Evolutionary conservation across 106 monocot genomes (phyloP), one percentile per base, ranked within the genome.

Genomic region (Allium sativum): DNA sequence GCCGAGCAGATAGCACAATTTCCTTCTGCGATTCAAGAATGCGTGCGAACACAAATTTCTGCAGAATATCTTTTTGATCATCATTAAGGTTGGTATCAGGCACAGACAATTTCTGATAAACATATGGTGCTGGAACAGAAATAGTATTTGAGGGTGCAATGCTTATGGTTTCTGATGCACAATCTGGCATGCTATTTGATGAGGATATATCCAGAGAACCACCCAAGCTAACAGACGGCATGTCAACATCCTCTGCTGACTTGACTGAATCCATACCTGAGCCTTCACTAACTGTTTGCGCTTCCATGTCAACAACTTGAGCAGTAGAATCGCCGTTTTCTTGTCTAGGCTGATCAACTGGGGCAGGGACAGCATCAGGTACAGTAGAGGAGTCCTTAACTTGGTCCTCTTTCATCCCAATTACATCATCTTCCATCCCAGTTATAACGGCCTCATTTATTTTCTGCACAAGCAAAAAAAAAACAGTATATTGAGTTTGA

Each of bases 51-150:
- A 90, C 81, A 18, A 55, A 65, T 68, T 84, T 96, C 45, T 91
- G 95, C 16, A 96, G 62, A 9, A 77, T 45, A 68, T 96, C 90
- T 56, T 96, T 96, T 54, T 79, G 87, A 56, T 91, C 87, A 74
- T 96, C 87, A 45, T 72, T 78, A 12, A 96, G 70, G 18, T 79
- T 67, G 50, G 81, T 52, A 72, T 73, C 71, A 56, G 53, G 66
- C 44, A 81, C 65, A 15, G 56, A 56, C 81, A 96, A 82, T 79
- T 87, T 96, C 52, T 90, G 84, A 66, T 87, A 82, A 18, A 69
- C 15, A 79, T 61, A 61, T 45, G 73, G 83, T 7, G 48, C 60
- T 45, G 72, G 66, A 56, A 70, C 21, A 11, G 55, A 31, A 76
- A 61, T 40, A 58, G 72, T 71, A 56, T 48, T 53, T 61, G 76